Base-by-base conservation (phyloP, 2,329 filamentous ascomycete species). In the Aaosphaeria pasadenensis region DNA sequence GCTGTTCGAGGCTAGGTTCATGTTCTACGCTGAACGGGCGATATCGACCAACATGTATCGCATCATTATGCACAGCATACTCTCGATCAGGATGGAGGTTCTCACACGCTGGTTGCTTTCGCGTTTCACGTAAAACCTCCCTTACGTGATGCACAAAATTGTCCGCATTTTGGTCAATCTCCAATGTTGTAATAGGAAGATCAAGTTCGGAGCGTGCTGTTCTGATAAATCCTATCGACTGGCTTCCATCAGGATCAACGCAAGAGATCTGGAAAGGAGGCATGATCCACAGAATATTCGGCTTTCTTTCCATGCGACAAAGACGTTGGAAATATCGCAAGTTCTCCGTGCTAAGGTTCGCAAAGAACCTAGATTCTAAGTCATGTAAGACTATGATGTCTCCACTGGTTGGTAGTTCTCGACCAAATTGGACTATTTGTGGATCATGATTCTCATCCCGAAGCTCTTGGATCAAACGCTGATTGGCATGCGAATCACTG, bases 231-330 rank as follows among this genome's bases (percentile, higher is more conserved):
- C 70, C 69, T 5, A 64, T 32, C 5, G 60, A 52, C 30, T 62
- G 60, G 0, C 47, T 55, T 44, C 52, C 67, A 4, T 58, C 39
- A 3, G 69, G 67, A 17, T 71, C 62, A 2, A 13, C 28, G 46
- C 58, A 64, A 5, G 41, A n/a, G 1, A 62, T 42, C 33, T 68
- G 58, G 2, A 49, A 56, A 1, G 52, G 47, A 0, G 32, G 33
- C 0, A 61, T 69, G 1, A 67, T 35, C 69, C 69, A 71, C 3
- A 72, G 43, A 5, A 67, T 35, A 1, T 55, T 51, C 4, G 43
- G 30, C n/a, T 47, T 42, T 3, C 24, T 33, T 5, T 53, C 2
- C 3, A 38, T 4, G 5, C 39, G 31, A 7, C 42, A 4, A 3
- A 43, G 30, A 32, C 40, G 6, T 43, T 58, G 30, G 44, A 63